A percentile compares a stretch with the other conserved stretches of the same genome.
Evolutionary conservation across 306 rosid genomes (phyloP).

Genomic region (Crataegus laevigata): DNA sequence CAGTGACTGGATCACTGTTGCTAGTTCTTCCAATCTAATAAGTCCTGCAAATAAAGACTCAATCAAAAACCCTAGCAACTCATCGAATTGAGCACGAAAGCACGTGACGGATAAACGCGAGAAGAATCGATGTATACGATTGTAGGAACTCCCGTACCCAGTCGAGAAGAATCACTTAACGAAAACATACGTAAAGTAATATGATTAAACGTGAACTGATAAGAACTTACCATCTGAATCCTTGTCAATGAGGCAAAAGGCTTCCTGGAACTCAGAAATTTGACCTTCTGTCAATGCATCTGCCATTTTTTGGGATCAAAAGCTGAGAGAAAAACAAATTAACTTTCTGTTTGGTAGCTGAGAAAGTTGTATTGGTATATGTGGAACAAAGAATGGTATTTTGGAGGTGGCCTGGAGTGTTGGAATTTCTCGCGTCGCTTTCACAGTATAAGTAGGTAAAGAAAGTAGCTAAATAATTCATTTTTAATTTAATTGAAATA

Average conservation of each 20-base stretch:
- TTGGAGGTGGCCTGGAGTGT: background rate
- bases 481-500: background rate
- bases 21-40: slow-evolving; percentile 34
- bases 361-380: background rate
- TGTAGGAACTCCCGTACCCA: background rate
- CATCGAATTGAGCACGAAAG: background rate
- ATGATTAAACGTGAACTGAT: background rate
- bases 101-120: background rate
- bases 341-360: background rate
- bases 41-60: slow-evolving; percentile 19
- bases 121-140: background rate
- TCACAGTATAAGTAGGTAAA: background rate
- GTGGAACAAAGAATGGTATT: background rate
- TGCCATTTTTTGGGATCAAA: slow-evolving; percentile 18
- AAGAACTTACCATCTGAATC: slow-evolving; percentile 38
- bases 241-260: slow-evolving; percentile 41
- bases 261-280: slow-evolving; percentile 44
- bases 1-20: slow-evolving; percentile 26
- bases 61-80: background rate
- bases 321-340: background rate
- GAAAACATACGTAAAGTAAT: background rate
- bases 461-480: background rate
- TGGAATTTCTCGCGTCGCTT: background rate
- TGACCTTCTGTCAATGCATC: slow-evolving; percentile 34
- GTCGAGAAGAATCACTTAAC: background rate